Conservation (phyloP, 495 filamentous ascomycete species). For the Chaetomium tenue region DNA sequence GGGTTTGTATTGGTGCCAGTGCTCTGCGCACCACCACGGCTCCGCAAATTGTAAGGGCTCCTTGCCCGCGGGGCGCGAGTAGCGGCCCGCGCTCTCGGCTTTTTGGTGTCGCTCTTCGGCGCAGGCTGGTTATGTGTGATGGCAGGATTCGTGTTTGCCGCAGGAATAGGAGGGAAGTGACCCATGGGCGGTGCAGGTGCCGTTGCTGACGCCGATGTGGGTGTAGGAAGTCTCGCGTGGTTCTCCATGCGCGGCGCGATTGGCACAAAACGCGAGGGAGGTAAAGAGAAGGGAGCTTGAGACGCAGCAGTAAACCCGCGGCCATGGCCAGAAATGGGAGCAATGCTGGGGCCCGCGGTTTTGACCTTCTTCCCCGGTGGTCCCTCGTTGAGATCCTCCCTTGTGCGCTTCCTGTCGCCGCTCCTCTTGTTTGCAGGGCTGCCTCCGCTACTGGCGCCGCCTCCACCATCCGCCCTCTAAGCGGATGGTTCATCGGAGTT, state of each 20-base stretch:
- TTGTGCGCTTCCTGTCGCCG: background rate
- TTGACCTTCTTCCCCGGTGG: background rate
- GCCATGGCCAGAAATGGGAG: background rate
- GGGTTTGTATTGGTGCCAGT: background rate
- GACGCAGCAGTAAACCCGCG: background rate
- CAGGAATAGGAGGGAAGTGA: background rate
- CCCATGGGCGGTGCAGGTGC: background rate
- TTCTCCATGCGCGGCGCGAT: background rate
- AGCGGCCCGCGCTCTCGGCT: background rate
- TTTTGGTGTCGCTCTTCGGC: background rate
- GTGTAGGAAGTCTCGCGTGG: background rate
- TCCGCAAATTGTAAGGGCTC: conserved; percentile 20
- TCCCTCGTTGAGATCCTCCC: background rate
- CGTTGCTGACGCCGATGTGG: background rate
- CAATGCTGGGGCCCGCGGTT: background rate
- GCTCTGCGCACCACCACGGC: background rate
- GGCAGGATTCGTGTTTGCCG: background rate
- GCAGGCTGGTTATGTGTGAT: background rate
- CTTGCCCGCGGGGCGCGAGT: background rate
- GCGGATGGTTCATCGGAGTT: conserved; percentile 12
- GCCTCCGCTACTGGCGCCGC: background rate
- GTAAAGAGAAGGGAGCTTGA: background rate
- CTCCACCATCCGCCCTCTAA: conserved; percentile 15
- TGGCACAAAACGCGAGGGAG: background rate
- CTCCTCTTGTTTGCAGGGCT: background rate